Base-by-base conservation (phyloP, 805 yeast genomes). In the Myxozyma melibiosi region DNA sequence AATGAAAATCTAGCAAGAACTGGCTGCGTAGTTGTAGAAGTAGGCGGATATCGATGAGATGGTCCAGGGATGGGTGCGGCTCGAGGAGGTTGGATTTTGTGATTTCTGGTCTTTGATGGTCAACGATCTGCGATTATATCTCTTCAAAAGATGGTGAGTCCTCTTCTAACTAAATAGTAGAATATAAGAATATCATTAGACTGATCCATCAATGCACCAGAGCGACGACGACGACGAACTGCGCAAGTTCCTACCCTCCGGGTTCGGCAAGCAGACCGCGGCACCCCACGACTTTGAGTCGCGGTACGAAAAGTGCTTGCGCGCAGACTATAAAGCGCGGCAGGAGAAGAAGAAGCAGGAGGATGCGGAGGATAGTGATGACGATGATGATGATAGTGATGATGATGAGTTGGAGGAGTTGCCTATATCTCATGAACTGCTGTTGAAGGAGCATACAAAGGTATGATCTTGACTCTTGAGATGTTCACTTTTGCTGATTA, bases 341-440 rank as follows among this genome's bases (percentile, higher is more conserved):
- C 30, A 27, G 4, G 40, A 16, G 11, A 49, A 52, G 24, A 30
- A 44, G 20, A 41, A 33, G 16, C 54, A 47, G 27, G 39, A 43
- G 7, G 30, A 22, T 18, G 7, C 20, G 4, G 4, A 4, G 1
- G 60, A 49, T 7, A 41, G 53, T 22, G 64, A 58, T 18, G 24
- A 49, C n/a, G 69, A 67, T 48, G 37, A 34, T n/a, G 64, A 49
- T 20, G 64, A 55, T 30, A 69, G 64, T 33, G 69, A 61, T 8
- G 68, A 63, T 6, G 74, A 68, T 28, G 75, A 68, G 20, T 63
- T 66, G 2, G 67, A 63, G 3, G 62, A 64, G 4, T 48, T 73
- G n/a, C 80, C 80, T 6, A 64, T 71, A 2, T 63, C 76, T 0
- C 78, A 76, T 50, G 64, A 69, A 24, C 51, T 71, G 34, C 25